Conservation (phyloP, 2,329 filamentous ascomycete species). For the Paracorniculantispora psalliotae region DNA sequence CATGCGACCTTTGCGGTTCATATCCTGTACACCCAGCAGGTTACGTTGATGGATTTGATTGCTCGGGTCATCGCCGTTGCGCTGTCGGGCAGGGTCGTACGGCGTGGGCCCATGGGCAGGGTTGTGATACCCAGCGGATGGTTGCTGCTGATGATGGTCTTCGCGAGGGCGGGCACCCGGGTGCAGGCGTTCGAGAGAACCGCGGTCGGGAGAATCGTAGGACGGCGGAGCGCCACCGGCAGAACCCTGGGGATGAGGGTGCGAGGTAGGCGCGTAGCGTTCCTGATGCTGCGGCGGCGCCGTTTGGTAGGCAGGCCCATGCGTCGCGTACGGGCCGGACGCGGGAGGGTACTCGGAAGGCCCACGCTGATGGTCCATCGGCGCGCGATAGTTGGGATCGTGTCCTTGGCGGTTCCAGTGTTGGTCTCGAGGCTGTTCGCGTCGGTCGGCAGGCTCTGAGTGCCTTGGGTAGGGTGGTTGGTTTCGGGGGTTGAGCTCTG, state of each 20-base stretch:
- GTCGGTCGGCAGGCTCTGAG: constrained; percentile 36
- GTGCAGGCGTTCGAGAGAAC: constrained; percentile 36
- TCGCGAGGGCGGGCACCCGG: constrained; percentile 16
- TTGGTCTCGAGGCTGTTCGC: constrained; percentile 28
- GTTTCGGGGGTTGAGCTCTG: constrained; percentile 40
- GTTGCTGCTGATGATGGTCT: constrained; percentile 34
- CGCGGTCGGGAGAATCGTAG: constrained; percentile 49
- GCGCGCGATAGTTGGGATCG: constrained; percentile 31
- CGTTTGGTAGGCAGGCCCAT: constrained; percentile 26
- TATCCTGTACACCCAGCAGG: constrained; percentile 73
- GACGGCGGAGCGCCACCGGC: constrained; percentile 25
- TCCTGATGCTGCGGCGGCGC: constrained; percentile 26
- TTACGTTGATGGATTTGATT: constrained; percentile 56
- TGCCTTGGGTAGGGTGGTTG: constrained; percentile 42
- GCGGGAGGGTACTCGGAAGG: constrained; percentile 42
- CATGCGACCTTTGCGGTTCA: constrained; percentile 74
- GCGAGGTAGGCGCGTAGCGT: constrained; percentile 30
- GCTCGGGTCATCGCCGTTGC: constrained; percentile 46
- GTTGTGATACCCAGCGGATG: constrained; percentile 42
- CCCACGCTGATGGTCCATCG: constrained; percentile 37
- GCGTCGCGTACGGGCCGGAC: constrained; percentile 29
- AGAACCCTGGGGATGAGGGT: constrained; percentile 22
- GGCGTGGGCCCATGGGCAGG: neutral
- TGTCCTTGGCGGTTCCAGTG: constrained; percentile 30
- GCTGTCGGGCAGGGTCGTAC: constrained; percentile 35